Evolutionary conservation across 2,329 filamentous ascomycete genomes (phyloP).

Genomic region (Fusarium ramigenum): DNA sequence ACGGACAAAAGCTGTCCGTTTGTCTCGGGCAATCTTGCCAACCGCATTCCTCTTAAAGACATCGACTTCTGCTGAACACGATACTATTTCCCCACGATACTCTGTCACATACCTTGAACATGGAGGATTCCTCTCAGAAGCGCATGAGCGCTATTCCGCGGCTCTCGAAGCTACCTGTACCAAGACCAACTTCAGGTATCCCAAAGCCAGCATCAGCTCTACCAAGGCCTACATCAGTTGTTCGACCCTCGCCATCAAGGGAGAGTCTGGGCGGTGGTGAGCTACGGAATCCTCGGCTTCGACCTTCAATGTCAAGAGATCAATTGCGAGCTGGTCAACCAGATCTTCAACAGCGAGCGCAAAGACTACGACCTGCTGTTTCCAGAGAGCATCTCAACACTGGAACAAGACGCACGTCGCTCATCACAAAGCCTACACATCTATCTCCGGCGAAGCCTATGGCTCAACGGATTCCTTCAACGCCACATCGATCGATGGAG

Average conservation of each 20-base stretch:
- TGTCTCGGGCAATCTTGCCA: background rate
- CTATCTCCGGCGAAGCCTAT: slow-evolving; percentile 28
- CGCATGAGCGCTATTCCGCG: slow-evolving; percentile 50
- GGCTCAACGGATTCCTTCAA: slow-evolving; percentile 30
- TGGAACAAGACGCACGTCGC: slow-evolving; percentile 34
- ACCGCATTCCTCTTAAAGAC: slow-evolving; percentile 24
- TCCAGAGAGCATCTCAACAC: slow-evolving; percentile 53
- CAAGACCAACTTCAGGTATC: slow-evolving; percentile 46
- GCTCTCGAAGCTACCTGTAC: slow-evolving; percentile 51
- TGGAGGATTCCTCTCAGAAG: slow-evolving; percentile 48
- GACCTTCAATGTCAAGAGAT: slow-evolving; percentile 52
- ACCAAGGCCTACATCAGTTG: slow-evolving; percentile 40
- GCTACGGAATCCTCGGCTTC: slow-evolving; percentile 53
- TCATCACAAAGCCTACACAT: slow-evolving; percentile 29
- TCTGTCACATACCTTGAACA: background rate
- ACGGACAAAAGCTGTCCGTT: slow-evolving; percentile 8
- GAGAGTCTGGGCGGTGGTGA: slow-evolving; percentile 45
- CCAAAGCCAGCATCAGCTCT: slow-evolving; percentile 43
- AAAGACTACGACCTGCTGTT: slow-evolving; percentile 51
- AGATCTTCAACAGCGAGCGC: slow-evolving; percentile 48
- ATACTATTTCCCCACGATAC: background rate
- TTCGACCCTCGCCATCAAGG: slow-evolving; percentile 45
- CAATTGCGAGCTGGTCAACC: slow-evolving; percentile 45
- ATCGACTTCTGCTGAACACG: background rate
- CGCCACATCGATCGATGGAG: slow-evolving; percentile 30